Conservation (phyloP, 2,329 filamentous ascomycete species). For the Sporothrix variecibatus region DNA sequence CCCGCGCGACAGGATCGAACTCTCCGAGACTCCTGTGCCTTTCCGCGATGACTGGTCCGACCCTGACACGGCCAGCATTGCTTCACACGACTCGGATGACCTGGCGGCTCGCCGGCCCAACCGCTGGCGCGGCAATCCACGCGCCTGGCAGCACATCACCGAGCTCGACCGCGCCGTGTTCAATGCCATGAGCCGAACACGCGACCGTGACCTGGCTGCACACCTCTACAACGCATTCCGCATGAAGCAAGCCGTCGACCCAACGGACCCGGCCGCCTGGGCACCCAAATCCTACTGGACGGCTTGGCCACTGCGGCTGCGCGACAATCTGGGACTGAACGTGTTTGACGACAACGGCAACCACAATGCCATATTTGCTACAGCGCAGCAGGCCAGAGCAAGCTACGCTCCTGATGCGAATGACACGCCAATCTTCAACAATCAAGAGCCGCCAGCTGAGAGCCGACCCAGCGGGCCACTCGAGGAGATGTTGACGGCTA, state of each 20-base stretch:
- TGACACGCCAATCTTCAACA: slow-evolving; percentile 42
- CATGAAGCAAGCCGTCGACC: slow-evolving; percentile 55
- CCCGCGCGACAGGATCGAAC: not conserved
- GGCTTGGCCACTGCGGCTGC: slow-evolving; percentile 71
- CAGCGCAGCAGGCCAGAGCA: slow-evolving; percentile 27
- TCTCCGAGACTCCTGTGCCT: not conserved
- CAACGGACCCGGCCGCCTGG: slow-evolving; percentile 44
- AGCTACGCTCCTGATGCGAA: not conserved
- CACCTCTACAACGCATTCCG: slow-evolving; percentile 80
- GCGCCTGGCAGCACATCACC: slow-evolving; percentile 67
- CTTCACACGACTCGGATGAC: slow-evolving; percentile 51
- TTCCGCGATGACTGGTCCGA: slow-evolving; percentile 40
- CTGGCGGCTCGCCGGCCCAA: slow-evolving; percentile 62
- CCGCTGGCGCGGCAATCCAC: slow-evolving; percentile 66
- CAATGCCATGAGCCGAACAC: slow-evolving; percentile 62
- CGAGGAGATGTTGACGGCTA: slow-evolving; percentile 69
- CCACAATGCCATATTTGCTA: slow-evolving; percentile 47
- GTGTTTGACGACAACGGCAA: slow-evolving; percentile 41
- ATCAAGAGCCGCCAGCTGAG: slow-evolving; percentile 36
- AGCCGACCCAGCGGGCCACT: slow-evolving; percentile 43
- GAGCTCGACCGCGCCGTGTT: slow-evolving; percentile 63
- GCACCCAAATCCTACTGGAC: slow-evolving; percentile 68
- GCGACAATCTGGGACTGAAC: not conserved
- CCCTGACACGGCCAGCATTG: slow-evolving; percentile 50
- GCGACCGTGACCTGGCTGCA: slow-evolving; percentile 66